Percentiles rank a stretch among this genome's conserved stretches.
phyloP scores from a whole-genome alignment of 306 rosid genomes.

The Cucurbita moschata region DNA sequence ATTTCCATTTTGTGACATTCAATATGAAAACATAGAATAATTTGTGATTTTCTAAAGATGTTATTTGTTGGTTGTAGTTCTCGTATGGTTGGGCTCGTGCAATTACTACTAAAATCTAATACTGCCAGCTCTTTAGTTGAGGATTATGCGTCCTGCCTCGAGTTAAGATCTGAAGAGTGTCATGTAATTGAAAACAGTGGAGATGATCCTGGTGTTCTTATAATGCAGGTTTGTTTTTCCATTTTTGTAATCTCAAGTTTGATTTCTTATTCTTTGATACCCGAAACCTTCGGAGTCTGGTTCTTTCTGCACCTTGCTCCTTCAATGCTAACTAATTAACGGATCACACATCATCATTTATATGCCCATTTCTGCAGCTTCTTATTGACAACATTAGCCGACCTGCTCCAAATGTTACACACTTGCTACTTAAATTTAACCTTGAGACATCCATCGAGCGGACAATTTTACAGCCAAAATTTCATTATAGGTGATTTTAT shows the following conservation, averaged over 20 bases:
- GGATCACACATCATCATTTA: background rate
- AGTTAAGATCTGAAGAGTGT: slow-evolving; percentile 63
- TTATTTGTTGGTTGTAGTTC: slow-evolving; percentile 39
- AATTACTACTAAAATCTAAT: slow-evolving; percentile 57
- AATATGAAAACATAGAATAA: background rate
- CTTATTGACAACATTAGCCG: slow-evolving; percentile 78
- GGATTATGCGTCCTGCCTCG: slow-evolving; percentile 99
- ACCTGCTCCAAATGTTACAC: slow-evolving; percentile 84
- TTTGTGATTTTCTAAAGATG: background rate
- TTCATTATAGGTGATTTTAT: slow-evolving; percentile 68
- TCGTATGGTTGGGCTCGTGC: slow-evolving; percentile 93
- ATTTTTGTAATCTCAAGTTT: background rate
- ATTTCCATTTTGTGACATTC: background rate
- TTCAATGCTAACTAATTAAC: background rate
- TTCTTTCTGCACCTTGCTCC: background rate
- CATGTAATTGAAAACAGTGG: slow-evolving; percentile 47
- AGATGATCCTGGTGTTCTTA: slow-evolving; percentile 89
- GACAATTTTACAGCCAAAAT: slow-evolving; percentile 78
- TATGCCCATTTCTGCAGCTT: slow-evolving; percentile 45
- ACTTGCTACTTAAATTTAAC: slow-evolving; percentile 80
- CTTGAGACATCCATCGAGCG: slow-evolving; percentile 65
- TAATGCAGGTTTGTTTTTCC: slow-evolving; percentile 57
- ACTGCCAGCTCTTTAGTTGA: slow-evolving; percentile 67
- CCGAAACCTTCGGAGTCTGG: background rate
- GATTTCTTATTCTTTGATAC: background rate